These are phyloP conservation scores for Papiliotrema fonsecae DNA, from an alignment of 1,284 basidiomycete species.

Conservation along the genomic window DNA sequence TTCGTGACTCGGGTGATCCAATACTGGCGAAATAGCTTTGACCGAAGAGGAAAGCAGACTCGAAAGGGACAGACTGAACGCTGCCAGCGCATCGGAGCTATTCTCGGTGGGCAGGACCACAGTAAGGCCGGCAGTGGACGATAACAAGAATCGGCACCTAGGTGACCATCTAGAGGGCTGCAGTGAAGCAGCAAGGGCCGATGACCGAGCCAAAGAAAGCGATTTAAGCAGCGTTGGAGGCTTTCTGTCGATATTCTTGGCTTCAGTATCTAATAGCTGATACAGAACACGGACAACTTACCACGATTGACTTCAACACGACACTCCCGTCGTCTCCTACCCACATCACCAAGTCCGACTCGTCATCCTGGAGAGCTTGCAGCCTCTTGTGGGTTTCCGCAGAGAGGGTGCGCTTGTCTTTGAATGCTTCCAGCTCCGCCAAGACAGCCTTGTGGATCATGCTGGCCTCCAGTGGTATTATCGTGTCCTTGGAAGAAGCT, in stretches of 20 bases:
- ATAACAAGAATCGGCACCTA: not conserved
- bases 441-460: constrained; percentile 16
- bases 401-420: constrained; percentile 56
- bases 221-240: constrained; percentile 79
- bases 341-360: constrained; percentile 72
- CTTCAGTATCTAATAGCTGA: not conserved
- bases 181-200: constrained; percentile 42
- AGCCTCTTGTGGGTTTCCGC: constrained; percentile 19
- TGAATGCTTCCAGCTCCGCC: constrained; percentile 22
- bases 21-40: constrained; percentile 4
- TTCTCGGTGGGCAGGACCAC: not conserved
- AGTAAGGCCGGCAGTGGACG: not conserved
- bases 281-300: constrained; percentile 48
- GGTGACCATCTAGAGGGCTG: not conserved
- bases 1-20: constrained; percentile 1
- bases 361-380: constrained; percentile 53
- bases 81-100: not conserved
- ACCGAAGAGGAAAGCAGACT: constrained; percentile 58
- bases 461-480: constrained; percentile 34
- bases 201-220: constrained; percentile 59
- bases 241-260: constrained; percentile 76
- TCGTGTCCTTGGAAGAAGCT: constrained; percentile 37
- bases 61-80: constrained; percentile 38
- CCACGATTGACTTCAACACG: constrained; percentile 66
- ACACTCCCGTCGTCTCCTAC: constrained; percentile 66